Evolutionary conservation across 768 basidiomycete genomes (phyloP), one percentile per base, ranked within the genome.

Genomic region (Podaxis pistillaris): DNA sequence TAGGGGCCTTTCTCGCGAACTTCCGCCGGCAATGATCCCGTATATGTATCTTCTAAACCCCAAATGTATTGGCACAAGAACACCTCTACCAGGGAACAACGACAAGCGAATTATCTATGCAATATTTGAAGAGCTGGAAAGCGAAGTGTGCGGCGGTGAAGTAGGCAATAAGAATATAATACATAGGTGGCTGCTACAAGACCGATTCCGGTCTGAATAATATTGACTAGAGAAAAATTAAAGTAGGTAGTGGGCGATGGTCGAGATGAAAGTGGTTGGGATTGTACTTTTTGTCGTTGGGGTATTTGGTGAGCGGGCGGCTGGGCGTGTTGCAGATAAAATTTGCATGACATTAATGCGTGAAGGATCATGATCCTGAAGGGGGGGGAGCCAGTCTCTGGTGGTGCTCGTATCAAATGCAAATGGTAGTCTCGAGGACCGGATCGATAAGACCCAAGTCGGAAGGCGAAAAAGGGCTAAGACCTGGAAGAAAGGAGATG

Each of bases 251-350:
- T 40, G 58, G 58, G 28, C 11, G n/a, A 51, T 36, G 54, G 8
- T 56, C 19, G n/a, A 30, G 41, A 13, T 17, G 26, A 33, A 38
- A 26, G 28, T 40, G 58, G 19, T n/a, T 28, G 33, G 30, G 37
- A 26, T 13, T 40, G 58, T 56, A 40, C 15, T 41, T 60, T 60
- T 38, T 37, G 58, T 37, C 19, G 19, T 40, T 26, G 58, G 50
- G 50, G 58, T 60, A 60, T 60, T 60, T 22, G 24, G 11, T 51
- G 58, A 60, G 47, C 30, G 50, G 56, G 57, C 28, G 57, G 44
- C 19, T 4, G 57, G 19, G 46, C 1, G 6, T 12, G 41, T 44
- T 44, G 41, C 30, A 28, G 11, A 19, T 9, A n/a, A 57, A 41
- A 57, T 15, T 57, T 17, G 15, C 22, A 7, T n/a, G 7, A 4